Conservation (phyloP, 2,329 filamentous ascomycete genomes). For the Beauveria pseudobassiana region DNA sequence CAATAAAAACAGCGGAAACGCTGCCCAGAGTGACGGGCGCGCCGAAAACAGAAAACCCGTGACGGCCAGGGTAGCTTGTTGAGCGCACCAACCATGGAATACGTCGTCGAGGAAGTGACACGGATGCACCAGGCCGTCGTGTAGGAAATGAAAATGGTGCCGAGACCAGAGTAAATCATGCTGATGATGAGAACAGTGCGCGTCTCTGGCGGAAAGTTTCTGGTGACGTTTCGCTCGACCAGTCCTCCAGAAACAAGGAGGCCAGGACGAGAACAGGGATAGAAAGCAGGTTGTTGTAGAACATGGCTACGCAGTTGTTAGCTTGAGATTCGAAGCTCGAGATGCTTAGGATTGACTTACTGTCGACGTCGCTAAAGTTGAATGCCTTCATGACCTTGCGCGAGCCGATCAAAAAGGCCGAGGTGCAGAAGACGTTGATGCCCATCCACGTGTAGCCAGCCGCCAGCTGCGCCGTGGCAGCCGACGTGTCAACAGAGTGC, state of each 20-base stretch:
- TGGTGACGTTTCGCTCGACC: constrained; percentile 77
- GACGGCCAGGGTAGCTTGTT: constrained; percentile 97
- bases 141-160: constrained; percentile 98
- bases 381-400: constrained; percentile 98
- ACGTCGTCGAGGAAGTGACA: constrained; percentile 93
- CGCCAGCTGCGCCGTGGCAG: constrained; percentile 81
- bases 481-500: constrained; percentile 52
- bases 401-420: constrained; percentile 85
- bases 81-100: constrained; percentile 95
- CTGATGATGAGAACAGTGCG: constrained; percentile 75
- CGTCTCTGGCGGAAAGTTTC: constrained; percentile 79
- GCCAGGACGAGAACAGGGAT: constrained; percentile 83
- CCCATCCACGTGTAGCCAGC: constrained; percentile 97
- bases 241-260: constrained; percentile 82
- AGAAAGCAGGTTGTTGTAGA: constrained; percentile 97
- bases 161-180: constrained; percentile 91
- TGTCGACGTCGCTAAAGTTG: constrained; percentile 99
- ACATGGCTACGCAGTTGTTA: constrained; percentile 69
- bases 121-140: constrained; percentile 98
- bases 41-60: constrained; percentile 92
- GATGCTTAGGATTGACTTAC: constrained; percentile 48
- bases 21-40: constrained; percentile 88
- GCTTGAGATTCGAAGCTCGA: constrained; percentile 13
- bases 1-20: constrained; percentile 83
- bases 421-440: constrained; percentile 91